Conservation (phyloP, 2,329 filamentous ascomycete species). For the Aspergillus fumigatus region DNA sequence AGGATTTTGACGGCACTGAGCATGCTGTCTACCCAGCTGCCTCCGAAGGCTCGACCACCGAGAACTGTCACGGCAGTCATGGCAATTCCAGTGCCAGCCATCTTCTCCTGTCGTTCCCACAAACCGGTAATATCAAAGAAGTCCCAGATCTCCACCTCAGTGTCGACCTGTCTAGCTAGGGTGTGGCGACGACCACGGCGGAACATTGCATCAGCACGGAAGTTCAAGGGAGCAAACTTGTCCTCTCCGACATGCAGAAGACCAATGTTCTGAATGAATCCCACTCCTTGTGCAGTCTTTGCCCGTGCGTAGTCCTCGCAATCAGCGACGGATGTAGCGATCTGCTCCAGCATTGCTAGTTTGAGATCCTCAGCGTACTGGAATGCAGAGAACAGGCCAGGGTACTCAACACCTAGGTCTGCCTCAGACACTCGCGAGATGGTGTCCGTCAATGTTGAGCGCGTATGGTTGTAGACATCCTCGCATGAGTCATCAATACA, state of each 20-base stretch:
- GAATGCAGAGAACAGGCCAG: conserved; percentile 78
- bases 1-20: conserved; percentile 75
- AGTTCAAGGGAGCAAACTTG: conserved; percentile 78
- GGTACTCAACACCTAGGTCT: conserved; percentile 79
- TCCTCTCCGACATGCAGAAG: conserved; percentile 77
- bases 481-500: conserved; percentile 81
- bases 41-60: conserved; percentile 74
- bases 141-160: conserved; percentile 83
- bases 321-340: conserved; percentile 68
- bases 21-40: conserved; percentile 85
- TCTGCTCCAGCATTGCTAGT: conserved; percentile 82
- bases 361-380: conserved; percentile 92
- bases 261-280: conserved; percentile 81
- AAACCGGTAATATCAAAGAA: conserved; percentile 85
- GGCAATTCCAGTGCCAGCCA: conserved; percentile 90
- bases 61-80: conserved; percentile 85
- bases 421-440: conserved; percentile 72
- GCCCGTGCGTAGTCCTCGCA: conserved; percentile 84
- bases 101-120: conserved; percentile 87
- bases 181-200: conserved; percentile 68
- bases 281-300: conserved; percentile 75
- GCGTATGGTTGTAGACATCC: conserved; percentile 79
- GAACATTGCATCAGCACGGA: conserved; percentile 94
- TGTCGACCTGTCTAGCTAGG: conserved; percentile 77
- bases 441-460: conserved; percentile 67